Evolutionary conservation across 768 basidiomycete species (phyloP), one percentile per base, ranked within the genome.

Genomic region (Clavaria fumosa): DNA sequence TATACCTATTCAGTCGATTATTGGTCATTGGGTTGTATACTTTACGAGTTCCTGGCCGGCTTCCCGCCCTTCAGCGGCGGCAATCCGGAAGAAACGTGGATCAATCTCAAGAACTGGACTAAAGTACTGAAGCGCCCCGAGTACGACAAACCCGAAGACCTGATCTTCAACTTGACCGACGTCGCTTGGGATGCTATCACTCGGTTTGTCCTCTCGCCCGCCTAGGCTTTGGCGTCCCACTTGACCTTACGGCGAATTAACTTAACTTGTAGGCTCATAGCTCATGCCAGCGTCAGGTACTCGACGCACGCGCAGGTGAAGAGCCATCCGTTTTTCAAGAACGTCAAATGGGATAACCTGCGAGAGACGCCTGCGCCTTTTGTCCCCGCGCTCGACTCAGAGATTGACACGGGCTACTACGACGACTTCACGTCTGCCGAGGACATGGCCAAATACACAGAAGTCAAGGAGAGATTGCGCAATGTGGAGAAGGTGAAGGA

Each of bases 371-470:
- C 68, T 4, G 80, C 93, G 6, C 95, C 93, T 0, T 96, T 95
- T 56, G 83, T 97, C 4, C 95, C 95, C 19, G 79, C 86, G 7
- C 69, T 97, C 23, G 91, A 96, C 51, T 83, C 80, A 6, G 95
- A 97, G 50, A 69, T 85, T 41, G 95, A 99, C 51, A 89, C 90
- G 1, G 90, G 89, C 12, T 91, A 91, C 58, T 91, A 89, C 58
- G 86, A 90, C 48, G 86, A 89, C 53, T 90, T 90, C 54, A 78
- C 78, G 2, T 79, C 72, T 3, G 61, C 70, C 3, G 85, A 91
- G 41, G 93, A 97, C 52, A 96, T 96, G 91, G 89, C 86, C 35
- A 97, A 97, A 61, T 97, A 97, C 52, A 88, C 91, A 7, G 93
- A 99, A 56, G 95, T 99, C 5, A 75, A 83, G 57, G 95, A 95